Base-by-base conservation (phyloP, 2,329 filamentous ascomycete species). In the Paradendryphiella salina region DNA sequence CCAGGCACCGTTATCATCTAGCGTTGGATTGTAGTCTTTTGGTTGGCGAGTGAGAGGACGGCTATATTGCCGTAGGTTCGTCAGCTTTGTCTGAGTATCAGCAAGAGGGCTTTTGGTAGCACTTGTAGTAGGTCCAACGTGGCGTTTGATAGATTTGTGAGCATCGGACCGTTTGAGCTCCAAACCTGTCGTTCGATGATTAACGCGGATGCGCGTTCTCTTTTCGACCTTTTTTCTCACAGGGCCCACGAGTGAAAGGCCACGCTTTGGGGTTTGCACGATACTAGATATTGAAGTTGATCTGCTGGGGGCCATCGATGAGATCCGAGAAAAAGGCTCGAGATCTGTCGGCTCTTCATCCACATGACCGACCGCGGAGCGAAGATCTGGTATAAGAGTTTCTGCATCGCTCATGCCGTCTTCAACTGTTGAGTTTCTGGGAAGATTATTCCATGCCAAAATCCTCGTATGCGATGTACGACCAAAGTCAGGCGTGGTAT, bases 351-450 rank as follows among this genome's bases (percentile, higher is more conserved):
- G 56, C 7, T 66, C 64, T 14, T 57, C 56, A 20, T 63, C 60
- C 15, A 57, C 20, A 2, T 44, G 57, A 23, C 57, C 52, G 2
- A 33, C 23, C 21, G 63, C 45, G 8, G 62, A 60, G 9, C 53
- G 56, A 17, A 61, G 37, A 8, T 68, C 66, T 10, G 61, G 57
- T 21, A 62, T 55, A 43, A 69, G 34, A 5, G 66, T 69, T 34
- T 69, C 66, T 0, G 65, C 64, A 42, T 69, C 66, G 21, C 66
- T 69, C 21, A 67, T 56, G 1, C 56, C 56, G 35, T 68, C 66
- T 33, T 68, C 65, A 3, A 40, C 38, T 9, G 64, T 54, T 5
- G 64, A 67, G 28, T 45, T 34, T 4, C 52, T 38, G 1, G 32
- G 40, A 3, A 45, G 2, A 36, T 36, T 39, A 13, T 42, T 15